Evolutionary conservation across 2,329 filamentous ascomycete species (phyloP), one percentile per base, ranked within the genome.

Genomic region (Endoconidiophora laricicola): DNA sequence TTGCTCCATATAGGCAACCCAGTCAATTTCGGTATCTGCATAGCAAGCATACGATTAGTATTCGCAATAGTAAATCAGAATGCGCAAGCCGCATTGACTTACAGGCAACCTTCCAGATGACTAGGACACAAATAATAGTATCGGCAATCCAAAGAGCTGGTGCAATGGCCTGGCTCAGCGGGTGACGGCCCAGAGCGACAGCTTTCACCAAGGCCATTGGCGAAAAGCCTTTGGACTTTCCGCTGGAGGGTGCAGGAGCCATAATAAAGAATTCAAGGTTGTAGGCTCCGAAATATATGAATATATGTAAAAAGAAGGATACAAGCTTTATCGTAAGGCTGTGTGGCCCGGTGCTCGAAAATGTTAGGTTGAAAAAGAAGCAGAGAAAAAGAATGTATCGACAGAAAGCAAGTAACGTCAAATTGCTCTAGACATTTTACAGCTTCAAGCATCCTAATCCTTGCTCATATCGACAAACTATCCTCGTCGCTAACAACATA

Each of bases 1-100:
- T 60, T 98, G 91, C 62, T 95, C 76, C 88, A 98, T 96, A 65
- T 98, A 98, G 0, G 91, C 86, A 53, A 74, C 75, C 90, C 90
- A 98, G 66, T 98, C 91, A 60, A 98, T 98, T 65, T 98, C 91
- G 41, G 91, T 98, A 63, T 98, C 91, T 73, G 57, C 41, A 44
- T 42, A 26, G 33, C 5, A 20, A n/a, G 9, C 3, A 29, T 33
- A 16, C 46, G 29, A 6, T 9, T 37, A 39, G 49, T 20, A 36
- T 39, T 22, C 7, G 10, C 36, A 26, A 14, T 22, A 37, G 6
- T n/a, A 4, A 44, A 12, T 14, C 4, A 22, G 20, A 23, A 5
- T 23, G 22, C 4, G 16, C 20, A 41, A 5, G 22, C n/a, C 16
- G 12, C 24, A 42, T 7, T 22, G 16, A 40, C 81, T 68, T 69